Base-by-base conservation (phyloP, 768 basidiomycete genomes). In the Tubosaeta sp. region DNA sequence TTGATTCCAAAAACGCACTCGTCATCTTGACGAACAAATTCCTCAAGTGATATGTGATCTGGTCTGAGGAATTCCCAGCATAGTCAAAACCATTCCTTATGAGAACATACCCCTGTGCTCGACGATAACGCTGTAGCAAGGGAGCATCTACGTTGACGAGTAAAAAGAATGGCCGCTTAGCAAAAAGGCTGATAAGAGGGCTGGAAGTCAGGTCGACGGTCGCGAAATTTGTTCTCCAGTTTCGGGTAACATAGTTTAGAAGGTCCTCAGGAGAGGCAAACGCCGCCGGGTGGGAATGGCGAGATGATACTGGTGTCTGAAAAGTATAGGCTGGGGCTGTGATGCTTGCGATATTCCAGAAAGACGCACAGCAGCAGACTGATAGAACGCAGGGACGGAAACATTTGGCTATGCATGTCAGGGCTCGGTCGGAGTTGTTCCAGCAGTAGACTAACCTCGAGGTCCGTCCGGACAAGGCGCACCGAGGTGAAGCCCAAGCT, bases 141-240 rank as follows among this genome's bases (percentile, higher is more conserved):
- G 94, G 94, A 0, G 91, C 95, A 55, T 97, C 93, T 27, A 93
- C 77, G 42, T 72, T 79, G 40, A 96, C 71, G 21, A 98, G 77
- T 65, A 97, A 72, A 66, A 96, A 93, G 67, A 93, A 98, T 0
- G 96, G 96, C 16, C 96, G 75, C 61, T 84, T 93, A 31, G 81
- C 66, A 62, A 96, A 97, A 44, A 76, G 69, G 52, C 79, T 78
- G 31, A 98, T 73, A 14, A 82, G 69, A 3, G 75, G 69, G 25
- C 71, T 70, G 1, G 79, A 82, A 36, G 65, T 63, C 19, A 94
- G 67, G 63, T 90, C 87, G n/a, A 73, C 68, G 0, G 94, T 95
- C 27, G 97, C 92, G 59, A 86, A 92, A 60, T 90, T 73, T 7
- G 73, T 66, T 39, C 76, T 77, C 95, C 95, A 99, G 56, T 88